Conservation (phyloP, 768 basidiomycete genomes). For the Amyloporia xantha region DNA sequence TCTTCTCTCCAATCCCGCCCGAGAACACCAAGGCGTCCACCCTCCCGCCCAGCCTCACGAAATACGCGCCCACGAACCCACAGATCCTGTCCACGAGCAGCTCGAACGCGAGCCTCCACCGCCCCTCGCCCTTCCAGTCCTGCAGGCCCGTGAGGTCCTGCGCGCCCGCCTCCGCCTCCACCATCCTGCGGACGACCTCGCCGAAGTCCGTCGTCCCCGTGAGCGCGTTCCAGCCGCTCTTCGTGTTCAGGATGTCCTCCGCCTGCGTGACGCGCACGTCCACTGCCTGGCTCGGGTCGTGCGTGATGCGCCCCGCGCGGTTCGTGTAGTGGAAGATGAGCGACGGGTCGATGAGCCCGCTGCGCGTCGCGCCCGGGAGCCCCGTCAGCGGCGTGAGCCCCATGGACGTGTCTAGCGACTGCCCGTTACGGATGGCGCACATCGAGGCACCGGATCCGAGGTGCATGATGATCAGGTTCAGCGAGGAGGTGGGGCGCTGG, state of each 20-base stretch:
- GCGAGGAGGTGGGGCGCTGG: conserved; percentile 26
- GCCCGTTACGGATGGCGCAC: conserved; percentile 67
- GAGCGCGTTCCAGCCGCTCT: conserved; percentile 73
- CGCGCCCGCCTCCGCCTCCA: conserved; percentile 2
- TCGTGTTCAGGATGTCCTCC: conserved; percentile 67
- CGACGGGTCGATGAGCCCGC: conserved; percentile 77
- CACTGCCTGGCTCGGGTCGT: conserved; percentile 37
- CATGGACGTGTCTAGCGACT: conserved; percentile 85
- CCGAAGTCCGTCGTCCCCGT: conserved; percentile 82
- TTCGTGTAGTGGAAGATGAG: conserved; percentile 75
- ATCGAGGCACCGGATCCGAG: conserved; percentile 88
- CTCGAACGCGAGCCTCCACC: conserved; percentile 61
- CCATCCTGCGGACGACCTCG: conserved; percentile 38
- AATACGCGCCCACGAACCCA: conserved; percentile 67
- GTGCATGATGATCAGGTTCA: conserved; percentile 79
- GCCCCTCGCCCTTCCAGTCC: conserved; percentile 25
- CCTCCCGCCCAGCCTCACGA: conserved; percentile 57
- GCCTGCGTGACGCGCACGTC: conserved; percentile 58
- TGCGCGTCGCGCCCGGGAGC: conserved; percentile 82
- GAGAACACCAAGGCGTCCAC: conserved; percentile 82
- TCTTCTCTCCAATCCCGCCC: conserved; percentile 83
- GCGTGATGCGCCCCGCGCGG: conserved; percentile 43
- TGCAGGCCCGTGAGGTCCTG: conserved; percentile 6
- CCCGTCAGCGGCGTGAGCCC: conserved; percentile 87
- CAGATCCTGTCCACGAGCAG: conserved; percentile 73